Evolutionary conservation across 257 asterid species (phyloP), one percentile per base, ranked within the genome.

Genomic region (Cynanchum wilfordii): DNA sequence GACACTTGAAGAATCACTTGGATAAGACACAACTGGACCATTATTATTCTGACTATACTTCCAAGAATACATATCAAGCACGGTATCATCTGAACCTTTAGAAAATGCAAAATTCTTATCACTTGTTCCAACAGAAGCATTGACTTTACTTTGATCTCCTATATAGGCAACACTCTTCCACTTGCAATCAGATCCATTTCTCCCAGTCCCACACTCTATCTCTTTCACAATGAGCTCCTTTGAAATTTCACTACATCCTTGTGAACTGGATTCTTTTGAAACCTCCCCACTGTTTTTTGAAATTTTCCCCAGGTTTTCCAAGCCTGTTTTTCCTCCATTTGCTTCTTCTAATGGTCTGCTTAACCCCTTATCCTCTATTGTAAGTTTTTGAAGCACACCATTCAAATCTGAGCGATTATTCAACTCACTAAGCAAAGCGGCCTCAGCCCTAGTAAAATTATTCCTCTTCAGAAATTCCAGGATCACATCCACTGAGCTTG

Each of bases 171-270:
- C 76, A 77, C 79, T 80, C 68, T 83, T 85, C 93, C 87, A 83
- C 76, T 83, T 87, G 77, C 56, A 71, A 52, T 86, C 96, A 6
- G 86, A 68, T 75, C 86, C 97, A 71, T 87, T 84, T 75, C 71
- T 79, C 76, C 81, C 91, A 3, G 81, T 73, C 45, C 91, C 95
- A 66, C 89, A 88, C 83, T 88, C 95, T 38, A 94, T 92, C 84
- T 91, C 99, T 80, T 92, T 95, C 79, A 90, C 88, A 72, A 95
- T 88, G 55, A 92, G 89, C 92, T 95, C 99, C 79, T 86, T 87
- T 5, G 79, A 71, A 45, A 62, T 68, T 52, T 66, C 82, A n/a
- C 36, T 71, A 33, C 69, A 70, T 56, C 60, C 58, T 65, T 49
- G 60, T 10, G 57, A 81, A 77, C 82, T 51, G n/a, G 81, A 66